Base-by-base conservation (phyloP, 169 alveolate genomes). In the Cryptosporidium felis region DNA sequence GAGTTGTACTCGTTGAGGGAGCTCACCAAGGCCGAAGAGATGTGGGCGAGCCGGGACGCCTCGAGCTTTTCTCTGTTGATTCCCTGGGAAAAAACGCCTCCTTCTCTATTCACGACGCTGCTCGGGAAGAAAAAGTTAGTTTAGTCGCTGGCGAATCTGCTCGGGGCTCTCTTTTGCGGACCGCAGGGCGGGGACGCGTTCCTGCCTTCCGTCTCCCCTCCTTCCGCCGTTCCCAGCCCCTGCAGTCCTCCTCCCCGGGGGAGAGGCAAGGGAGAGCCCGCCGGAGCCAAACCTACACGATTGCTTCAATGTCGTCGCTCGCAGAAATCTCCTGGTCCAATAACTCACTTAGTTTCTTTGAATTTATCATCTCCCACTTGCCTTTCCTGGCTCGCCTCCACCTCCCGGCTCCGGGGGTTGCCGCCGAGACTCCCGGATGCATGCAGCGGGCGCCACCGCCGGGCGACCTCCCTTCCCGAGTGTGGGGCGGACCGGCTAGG, bases 211-310 rank as follows among this genome's bases (percentile, higher is more conserved):
- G n/a, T n/a, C n/a, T n/a, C n/a, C n/a, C n/a, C n/a, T n/a, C n/a
- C n/a, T n/a, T n/a, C n/a, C n/a, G n/a, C n/a, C n/a, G n/a, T n/a
- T n/a, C n/a, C n/a, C n/a, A n/a, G n/a, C n/a, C n/a, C n/a, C n/a
- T n/a, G n/a, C n/a, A n/a, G n/a, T n/a, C n/a, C n/a, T n/a, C n/a
- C n/a, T n/a, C n/a, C n/a, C n/a, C n/a, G n/a, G n/a, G n/a, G n/a
- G n/a, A n/a, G n/a, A n/a, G n/a, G n/a, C n/a, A n/a, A n/a, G n/a
- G n/a, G n/a, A n/a, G n/a, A n/a, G n/a, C n/a, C n/a, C n/a, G n/a
- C n/a, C n/a, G n/a, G n/a, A n/a, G n/a, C n/a, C n/a, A 36, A 56
- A 74, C 85, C 56, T 74, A 74, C 85, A 53, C 32, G 9, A 53
- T 74, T 23, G 85, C 85, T 10, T 51, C 41, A 1, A 49, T 12